Evolutionary conservation across 768 basidiomycete species (phyloP).

Genomic region (Calocybe gangraenosa): DNA sequence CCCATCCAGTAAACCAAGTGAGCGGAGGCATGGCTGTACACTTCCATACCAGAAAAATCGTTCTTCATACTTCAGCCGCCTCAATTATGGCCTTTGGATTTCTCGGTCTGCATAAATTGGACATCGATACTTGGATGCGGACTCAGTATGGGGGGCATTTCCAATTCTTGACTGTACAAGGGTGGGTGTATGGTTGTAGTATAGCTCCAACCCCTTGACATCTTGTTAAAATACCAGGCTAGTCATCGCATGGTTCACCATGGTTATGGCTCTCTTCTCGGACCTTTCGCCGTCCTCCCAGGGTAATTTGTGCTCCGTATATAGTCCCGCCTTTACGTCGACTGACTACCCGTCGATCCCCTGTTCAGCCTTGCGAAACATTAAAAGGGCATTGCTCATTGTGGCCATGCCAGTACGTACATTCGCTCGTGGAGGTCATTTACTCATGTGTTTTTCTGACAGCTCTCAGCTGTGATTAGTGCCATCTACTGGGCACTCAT

Average conservation of each 20-base stretch:
- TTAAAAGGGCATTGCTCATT: conserved; percentile 59
- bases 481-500: conserved; percentile 70
- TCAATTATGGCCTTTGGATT: conserved; percentile 35
- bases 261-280: conserved; percentile 27
- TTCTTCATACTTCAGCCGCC: conserved; percentile 28
- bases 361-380: conserved; percentile 29
- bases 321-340: not conserved
- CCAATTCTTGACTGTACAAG: conserved; percentile 77
- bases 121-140: conserved; percentile 28
- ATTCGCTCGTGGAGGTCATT: not conserved
- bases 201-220: not conserved
- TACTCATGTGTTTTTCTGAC: not conserved
- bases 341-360: not conserved
- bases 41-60: conserved; percentile 5
- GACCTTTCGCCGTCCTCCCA: conserved; percentile 28
- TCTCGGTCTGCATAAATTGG: conserved; percentile 21
- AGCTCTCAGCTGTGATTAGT: conserved; percentile 36
- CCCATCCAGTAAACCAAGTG: too few relatives aligned
- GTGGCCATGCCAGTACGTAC: conserved; percentile 60
- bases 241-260: conserved; percentile 29
- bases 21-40: conserved; percentile 1
- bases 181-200: conserved; percentile 33
- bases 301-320: conserved; percentile 19
- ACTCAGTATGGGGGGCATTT: conserved; percentile 59
- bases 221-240: conserved; percentile 23